A percentile compares a stretch with the other conserved stretches of the same genome.
phyloP scores from a whole-genome alignment of 2,329 filamentous ascomycete genomes.

The Aspergillus tanneri region DNA sequence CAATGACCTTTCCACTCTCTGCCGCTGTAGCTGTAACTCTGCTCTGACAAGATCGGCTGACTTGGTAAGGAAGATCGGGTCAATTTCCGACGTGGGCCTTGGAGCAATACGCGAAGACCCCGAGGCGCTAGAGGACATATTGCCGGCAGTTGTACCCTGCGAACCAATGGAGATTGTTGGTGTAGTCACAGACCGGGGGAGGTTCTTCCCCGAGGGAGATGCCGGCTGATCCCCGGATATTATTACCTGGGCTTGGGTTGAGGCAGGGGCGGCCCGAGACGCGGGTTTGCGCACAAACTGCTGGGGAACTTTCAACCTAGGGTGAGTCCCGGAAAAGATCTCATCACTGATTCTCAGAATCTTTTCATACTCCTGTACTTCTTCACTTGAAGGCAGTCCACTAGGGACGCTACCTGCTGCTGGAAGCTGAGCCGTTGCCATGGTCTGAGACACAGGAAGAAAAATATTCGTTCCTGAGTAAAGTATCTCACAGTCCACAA shows the following conservation, averaged over 20 bases:
- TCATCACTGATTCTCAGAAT: constrained; percentile 78
- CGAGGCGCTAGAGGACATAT: constrained; percentile 22
- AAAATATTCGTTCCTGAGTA: not conserved
- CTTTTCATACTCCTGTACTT: constrained; percentile 71
- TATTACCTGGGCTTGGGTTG: constrained; percentile 31
- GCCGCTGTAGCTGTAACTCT: constrained; percentile 75
- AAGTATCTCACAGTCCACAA: not conserved
- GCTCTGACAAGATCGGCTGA: constrained; percentile 80
- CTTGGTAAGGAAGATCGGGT: constrained; percentile 82
- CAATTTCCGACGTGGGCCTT: constrained; percentile 65
- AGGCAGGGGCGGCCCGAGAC: constrained; percentile 33
- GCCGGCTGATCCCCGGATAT: constrained; percentile 17
- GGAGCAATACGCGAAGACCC: constrained; percentile 40
- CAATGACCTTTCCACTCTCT: constrained; percentile 74
- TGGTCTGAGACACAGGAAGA: constrained; percentile 19
- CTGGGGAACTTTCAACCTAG: constrained; percentile 58
- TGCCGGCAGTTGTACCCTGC: constrained; percentile 20
- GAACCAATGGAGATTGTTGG: constrained; percentile 21
- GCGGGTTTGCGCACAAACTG: constrained; percentile 49
- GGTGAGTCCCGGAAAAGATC: constrained; percentile 70
- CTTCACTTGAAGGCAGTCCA: constrained; percentile 47
- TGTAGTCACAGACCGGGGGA: constrained; percentile 17
- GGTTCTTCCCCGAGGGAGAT: constrained; percentile 17
- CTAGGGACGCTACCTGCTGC: constrained; percentile 32
- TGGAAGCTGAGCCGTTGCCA: constrained; percentile 36